Conservation (phyloP, 805 yeast genomes). For the Cephaloascus albidus region DNA sequence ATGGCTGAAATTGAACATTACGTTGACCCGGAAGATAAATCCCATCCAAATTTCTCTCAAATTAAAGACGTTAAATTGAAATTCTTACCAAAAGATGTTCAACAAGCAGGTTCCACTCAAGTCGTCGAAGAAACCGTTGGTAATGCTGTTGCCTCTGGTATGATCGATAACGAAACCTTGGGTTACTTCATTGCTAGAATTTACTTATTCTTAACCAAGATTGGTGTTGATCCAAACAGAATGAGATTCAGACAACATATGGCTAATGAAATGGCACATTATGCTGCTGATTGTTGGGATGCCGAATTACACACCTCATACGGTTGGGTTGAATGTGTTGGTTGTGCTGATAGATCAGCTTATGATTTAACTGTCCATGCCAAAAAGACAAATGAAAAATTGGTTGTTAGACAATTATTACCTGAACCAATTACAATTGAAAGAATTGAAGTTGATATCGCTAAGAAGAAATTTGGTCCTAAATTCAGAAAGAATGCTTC, state of each 20-base stretch:
- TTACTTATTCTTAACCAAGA: constrained; percentile 69
- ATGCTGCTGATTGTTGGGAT: constrained; percentile 99
- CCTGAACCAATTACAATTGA: constrained; percentile 80
- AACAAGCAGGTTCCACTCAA: constrained; percentile 74
- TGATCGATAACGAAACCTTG: constrained; percentile 94
- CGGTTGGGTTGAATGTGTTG: constrained; percentile 99
- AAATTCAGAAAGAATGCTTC: constrained; percentile 96
- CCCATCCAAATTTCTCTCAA: constrained; percentile 71
- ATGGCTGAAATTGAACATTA: constrained; percentile 99
- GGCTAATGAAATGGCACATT: constrained; percentile 99
- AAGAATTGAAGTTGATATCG: constrained; percentile 74
- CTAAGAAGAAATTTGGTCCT: constrained; percentile 96
- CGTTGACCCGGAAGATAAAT: constrained; percentile 87
- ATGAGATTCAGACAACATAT: constrained; percentile 97
- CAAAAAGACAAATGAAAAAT: constrained; percentile 88
- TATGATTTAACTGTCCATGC: constrained; percentile 94
- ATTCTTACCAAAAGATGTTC: constrained; percentile 81
- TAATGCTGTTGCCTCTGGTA: constrained; percentile 78
- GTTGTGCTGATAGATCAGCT: constrained; percentile 99
- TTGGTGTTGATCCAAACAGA: constrained; percentile 81
- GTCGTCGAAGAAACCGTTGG: constrained; percentile 64
- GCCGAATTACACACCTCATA: constrained; percentile 92
- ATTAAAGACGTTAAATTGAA: constrained; percentile 64
- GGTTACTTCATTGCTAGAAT: constrained; percentile 97
- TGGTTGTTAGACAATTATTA: constrained; percentile 87